A percentile compares a stretch with the other conserved stretches of the same genome.
These are phyloP conservation scores for Huntiella savannae DNA, from an alignment of 2,329 filamentous ascomycete species.

Conservation along the genomic window DNA sequence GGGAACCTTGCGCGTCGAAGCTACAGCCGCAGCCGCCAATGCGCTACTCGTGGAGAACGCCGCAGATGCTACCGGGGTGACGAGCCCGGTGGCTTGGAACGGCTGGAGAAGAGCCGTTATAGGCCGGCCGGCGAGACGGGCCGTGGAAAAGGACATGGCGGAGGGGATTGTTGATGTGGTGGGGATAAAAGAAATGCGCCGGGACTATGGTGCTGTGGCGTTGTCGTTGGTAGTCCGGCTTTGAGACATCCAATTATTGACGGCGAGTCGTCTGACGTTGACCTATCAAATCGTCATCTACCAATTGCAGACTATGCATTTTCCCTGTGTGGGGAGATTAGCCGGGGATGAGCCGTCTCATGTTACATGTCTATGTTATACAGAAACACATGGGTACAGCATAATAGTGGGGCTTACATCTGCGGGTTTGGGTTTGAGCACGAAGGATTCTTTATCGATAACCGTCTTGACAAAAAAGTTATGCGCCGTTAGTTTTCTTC, in stretches of 20 bases:
- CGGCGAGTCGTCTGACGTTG: background rate
- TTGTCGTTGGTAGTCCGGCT: no score
- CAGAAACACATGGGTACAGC: no score
- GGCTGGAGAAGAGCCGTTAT: slow-evolving; percentile 13
- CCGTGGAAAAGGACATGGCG: slow-evolving; percentile 25
- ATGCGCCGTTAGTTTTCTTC: background rate
- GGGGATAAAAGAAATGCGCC: background rate
- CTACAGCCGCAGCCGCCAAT: slow-evolving; percentile 15
- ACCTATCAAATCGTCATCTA: no score
- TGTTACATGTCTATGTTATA: no score
- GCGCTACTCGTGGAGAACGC: slow-evolving; percentile 23
- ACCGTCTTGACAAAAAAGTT: background rate
- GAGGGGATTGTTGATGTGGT: slow-evolving; percentile 20
- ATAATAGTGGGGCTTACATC: no score
- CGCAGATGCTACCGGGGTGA: slow-evolving; percentile 14
- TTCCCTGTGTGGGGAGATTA: no score
- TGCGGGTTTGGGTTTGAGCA: no score
- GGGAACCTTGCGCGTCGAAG: slow-evolving; percentile 10
- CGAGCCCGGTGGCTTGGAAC: slow-evolving; percentile 15
- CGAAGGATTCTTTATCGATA: no score
- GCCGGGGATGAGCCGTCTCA: no score
- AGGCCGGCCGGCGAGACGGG: slow-evolving; percentile 17
- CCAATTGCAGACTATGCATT: no score
- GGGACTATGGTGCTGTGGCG: no score
- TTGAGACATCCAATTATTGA: background rate